Evolutionary conservation across 371 early-diverging fungal genomes (phyloP).

Genomic region (Mucor plumbeus): DNA sequence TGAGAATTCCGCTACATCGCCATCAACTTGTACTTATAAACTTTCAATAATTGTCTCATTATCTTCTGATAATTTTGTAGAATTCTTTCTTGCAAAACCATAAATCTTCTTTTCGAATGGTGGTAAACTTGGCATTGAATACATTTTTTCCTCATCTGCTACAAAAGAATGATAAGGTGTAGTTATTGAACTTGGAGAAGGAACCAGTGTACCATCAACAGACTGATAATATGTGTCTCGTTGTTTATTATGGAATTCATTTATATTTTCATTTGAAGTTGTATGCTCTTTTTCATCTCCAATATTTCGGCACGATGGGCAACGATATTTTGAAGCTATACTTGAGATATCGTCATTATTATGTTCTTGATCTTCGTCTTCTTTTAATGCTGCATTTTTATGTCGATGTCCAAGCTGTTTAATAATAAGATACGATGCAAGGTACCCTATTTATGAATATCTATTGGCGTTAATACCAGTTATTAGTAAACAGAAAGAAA

Average conservation of each 20-base stretch:
- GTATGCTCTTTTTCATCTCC: neutral
- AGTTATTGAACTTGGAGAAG: neutral
- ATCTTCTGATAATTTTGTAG: neutral
- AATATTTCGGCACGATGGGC: neutral
- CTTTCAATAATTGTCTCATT: neutral
- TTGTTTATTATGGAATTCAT: neutral
- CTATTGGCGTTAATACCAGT: neutral
- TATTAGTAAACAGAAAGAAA: no score
- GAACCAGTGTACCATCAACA: slow-evolving; percentile 11
- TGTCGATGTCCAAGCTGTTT: slow-evolving; percentile 44
- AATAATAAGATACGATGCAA: slow-evolving; percentile 55
- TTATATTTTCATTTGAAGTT: neutral
- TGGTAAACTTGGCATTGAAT: neutral
- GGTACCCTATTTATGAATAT: slow-evolving; percentile 37
- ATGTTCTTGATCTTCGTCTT: slow-evolving; percentile 21
- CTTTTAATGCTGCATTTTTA: neutral
- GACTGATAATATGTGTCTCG: slow-evolving; percentile 9
- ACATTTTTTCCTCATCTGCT: neutral
- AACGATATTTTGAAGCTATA: neutral
- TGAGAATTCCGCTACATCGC: neutral
- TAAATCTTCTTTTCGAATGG: neutral
- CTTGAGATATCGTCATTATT: slow-evolving; percentile 22
- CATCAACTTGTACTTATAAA: neutral
- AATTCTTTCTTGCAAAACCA: neutral
- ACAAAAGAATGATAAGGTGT: neutral